Percentiles rank a stretch among this genome's conserved stretches.
Conservation (phyloP, 768 basidiomycete species). For the Boletus rubropictus region DNA sequence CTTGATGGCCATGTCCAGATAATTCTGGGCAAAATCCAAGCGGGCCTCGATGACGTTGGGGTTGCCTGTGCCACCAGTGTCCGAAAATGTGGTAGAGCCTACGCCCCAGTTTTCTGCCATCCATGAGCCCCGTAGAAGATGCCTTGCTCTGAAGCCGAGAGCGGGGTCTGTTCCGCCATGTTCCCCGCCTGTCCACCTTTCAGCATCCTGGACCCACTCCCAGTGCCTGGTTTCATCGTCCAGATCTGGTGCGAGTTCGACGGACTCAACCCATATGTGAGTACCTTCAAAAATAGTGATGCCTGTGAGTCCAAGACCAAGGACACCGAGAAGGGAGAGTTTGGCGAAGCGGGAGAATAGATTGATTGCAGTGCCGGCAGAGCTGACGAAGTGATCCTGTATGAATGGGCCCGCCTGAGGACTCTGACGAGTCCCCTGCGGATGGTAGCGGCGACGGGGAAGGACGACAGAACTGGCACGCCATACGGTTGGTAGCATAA, state of each 20-base stretch:
- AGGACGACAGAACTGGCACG: not conserved
- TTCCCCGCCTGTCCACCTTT: slow-evolving; percentile 55
- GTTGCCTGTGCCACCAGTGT: slow-evolving; percentile 31
- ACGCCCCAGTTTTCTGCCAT: slow-evolving; percentile 63
- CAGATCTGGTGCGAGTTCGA: slow-evolving; percentile 39
- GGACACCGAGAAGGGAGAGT: slow-evolving; percentile 41
- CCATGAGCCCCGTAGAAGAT: slow-evolving; percentile 66
- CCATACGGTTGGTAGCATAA: slow-evolving; percentile 17
- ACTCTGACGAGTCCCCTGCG: slow-evolving; percentile 11
- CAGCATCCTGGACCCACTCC: slow-evolving; percentile 63
- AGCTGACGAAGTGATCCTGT: slow-evolving; percentile 32
- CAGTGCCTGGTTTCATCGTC: slow-evolving; percentile 53
- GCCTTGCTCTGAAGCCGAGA: slow-evolving; percentile 56
- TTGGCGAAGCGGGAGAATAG: slow-evolving; percentile 45
- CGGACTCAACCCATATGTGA: slow-evolving; percentile 62
- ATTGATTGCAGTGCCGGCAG: slow-evolving; percentile 38
- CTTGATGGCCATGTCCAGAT: slow-evolving; percentile 45
- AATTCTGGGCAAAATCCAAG: slow-evolving; percentile 48
- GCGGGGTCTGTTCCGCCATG: slow-evolving; percentile 67
- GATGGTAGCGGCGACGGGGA: slow-evolving; percentile 12
- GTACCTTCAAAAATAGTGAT: slow-evolving; percentile 47
- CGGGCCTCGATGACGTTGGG: slow-evolving; percentile 49
- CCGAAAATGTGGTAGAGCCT: slow-evolving; percentile 36
- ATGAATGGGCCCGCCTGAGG: slow-evolving; percentile 12
- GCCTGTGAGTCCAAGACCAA: slow-evolving; percentile 41